Conservation (phyloP, 2,329 filamentous ascomycete genomes). For the Alternaria sp. region DNA sequence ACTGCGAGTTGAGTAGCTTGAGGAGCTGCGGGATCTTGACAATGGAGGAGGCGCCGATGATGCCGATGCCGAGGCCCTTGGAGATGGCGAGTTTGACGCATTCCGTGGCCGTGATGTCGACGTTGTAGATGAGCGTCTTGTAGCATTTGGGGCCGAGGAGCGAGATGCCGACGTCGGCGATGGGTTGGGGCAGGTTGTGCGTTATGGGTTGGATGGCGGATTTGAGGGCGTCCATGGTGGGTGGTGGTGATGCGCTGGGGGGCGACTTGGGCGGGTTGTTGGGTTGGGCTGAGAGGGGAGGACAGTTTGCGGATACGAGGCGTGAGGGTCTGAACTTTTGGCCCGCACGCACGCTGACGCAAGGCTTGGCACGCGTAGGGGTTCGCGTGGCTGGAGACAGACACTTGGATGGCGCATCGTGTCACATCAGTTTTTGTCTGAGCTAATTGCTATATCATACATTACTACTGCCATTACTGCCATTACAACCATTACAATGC, state of each 20-base stretch:
- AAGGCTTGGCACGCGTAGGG: conserved; percentile 13
- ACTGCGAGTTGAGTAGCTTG: conserved; percentile 83
- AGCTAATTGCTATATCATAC: conserved; percentile 5
- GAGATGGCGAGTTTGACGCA: conserved; percentile 91
- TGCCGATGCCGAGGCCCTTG: conserved; percentile 91
- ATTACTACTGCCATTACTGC: conserved; percentile 27
- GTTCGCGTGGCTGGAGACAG: neutral
- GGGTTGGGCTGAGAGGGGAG: conserved; percentile 6
- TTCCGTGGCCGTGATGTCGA: conserved; percentile 76
- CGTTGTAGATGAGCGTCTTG: conserved; percentile 80
- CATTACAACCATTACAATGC: conserved; percentile 18
- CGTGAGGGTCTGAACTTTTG: neutral
- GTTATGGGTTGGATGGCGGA: conserved; percentile 53
- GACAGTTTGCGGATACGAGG: conserved; percentile 7
- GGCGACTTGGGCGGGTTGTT: neutral
- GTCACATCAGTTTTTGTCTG: neutral
- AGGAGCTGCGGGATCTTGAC: conserved; percentile 98
- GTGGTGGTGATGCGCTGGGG: neutral
- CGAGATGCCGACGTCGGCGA: conserved; percentile 41
- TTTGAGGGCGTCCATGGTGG: conserved; percentile 54
- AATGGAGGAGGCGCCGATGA: conserved; percentile 86
- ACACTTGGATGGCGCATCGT: neutral
- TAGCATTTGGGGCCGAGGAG: conserved; percentile 88
- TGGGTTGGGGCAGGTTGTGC: conserved; percentile 51
- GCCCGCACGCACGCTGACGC: conserved; percentile 15